Percentiles rank a stretch among this genome's conserved stretches.
These are phyloP conservation scores for Myxozyma neotropica DNA, from an alignment of 805 yeast genomes.

Conservation along the genomic window DNA sequence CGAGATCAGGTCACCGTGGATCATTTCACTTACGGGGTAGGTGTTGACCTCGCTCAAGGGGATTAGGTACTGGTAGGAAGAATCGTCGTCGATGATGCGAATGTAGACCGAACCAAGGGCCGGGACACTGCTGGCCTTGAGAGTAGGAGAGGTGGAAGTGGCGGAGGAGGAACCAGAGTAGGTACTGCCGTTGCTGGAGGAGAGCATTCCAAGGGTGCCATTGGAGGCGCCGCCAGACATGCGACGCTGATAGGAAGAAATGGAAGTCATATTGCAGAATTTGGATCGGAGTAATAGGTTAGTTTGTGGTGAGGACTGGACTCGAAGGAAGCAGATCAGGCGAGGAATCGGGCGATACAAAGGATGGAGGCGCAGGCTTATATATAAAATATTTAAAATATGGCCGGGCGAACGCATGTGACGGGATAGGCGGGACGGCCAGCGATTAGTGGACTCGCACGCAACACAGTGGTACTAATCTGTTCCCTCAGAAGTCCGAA, in stretches of 20 bases:
- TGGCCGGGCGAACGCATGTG: neutral
- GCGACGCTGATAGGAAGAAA: conserved; percentile 26
- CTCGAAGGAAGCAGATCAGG: neutral
- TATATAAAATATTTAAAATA: no score
- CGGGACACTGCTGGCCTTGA: conserved; percentile 9
- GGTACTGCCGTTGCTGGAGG: conserved; percentile 1
- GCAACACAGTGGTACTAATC: neutral
- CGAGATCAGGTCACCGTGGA: neutral
- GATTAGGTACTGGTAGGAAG: conserved; percentile 24
- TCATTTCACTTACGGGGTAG: conserved; percentile 17
- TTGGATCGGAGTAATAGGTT: neutral
- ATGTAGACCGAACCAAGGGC: conserved; percentile 23
- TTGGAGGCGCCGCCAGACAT: conserved; percentile 17
- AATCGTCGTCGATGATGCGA: conserved; percentile 21
- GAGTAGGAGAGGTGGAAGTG: conserved; percentile 20
- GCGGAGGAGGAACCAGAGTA: conserved; percentile 11
- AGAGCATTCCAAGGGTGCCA: conserved; percentile 16
- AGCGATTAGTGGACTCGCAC: neutral
- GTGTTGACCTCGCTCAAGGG: conserved; percentile 27
- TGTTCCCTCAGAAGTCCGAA: no score
- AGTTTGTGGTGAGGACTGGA: neutral
- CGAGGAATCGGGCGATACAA: neutral
- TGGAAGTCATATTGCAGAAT: conserved; percentile 1
- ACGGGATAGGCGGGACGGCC: neutral
- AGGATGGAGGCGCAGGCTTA: neutral